A percentile compares a stretch with the other conserved stretches of the same genome.
Evolutionary conservation across 306 rosid species (phyloP).

Genomic region (Begonia peltatifolia): DNA sequence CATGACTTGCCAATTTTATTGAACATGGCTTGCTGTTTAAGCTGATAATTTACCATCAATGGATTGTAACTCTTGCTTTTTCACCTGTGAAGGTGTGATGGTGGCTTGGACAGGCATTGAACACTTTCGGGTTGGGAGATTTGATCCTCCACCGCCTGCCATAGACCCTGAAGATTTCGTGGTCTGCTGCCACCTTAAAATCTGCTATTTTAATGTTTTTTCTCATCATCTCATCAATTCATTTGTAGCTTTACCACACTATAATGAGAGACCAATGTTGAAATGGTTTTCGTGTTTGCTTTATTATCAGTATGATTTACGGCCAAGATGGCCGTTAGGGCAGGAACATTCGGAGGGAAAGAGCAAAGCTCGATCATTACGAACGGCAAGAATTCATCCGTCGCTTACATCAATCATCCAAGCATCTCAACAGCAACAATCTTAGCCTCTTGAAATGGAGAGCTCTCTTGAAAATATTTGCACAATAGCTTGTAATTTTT

Average conservation of each 20-base stretch:
- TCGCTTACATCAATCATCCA: constrained; percentile 80
- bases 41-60: too few species aligned
- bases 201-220: neutral
- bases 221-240: neutral
- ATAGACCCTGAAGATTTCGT: constrained; percentile 69
- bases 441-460: constrained; percentile 4
- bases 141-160: constrained; percentile 85
- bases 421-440: constrained; percentile 44
- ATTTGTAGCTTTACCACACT: neutral
- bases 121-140: constrained; percentile 74
- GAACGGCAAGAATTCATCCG: constrained; percentile 76
- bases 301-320: constrained; percentile 50
- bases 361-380: constrained; percentile 71
- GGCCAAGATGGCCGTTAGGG: constrained; percentile 96
- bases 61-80: neutral
- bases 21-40: too few species aligned
- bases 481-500: too few species aligned
- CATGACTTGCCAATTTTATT: too few species aligned
- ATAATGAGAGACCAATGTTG: too few species aligned
- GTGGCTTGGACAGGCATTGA: constrained; percentile 99
- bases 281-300: constrained; percentile 1
- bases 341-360: constrained; percentile 75
- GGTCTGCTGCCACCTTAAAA: constrained; percentile 29
- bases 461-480: too few species aligned
- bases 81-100: constrained; percentile 62